Base-by-base conservation (phyloP, 2,329 filamentous ascomycete genomes). In the Colletotrichum phormii region DNA sequence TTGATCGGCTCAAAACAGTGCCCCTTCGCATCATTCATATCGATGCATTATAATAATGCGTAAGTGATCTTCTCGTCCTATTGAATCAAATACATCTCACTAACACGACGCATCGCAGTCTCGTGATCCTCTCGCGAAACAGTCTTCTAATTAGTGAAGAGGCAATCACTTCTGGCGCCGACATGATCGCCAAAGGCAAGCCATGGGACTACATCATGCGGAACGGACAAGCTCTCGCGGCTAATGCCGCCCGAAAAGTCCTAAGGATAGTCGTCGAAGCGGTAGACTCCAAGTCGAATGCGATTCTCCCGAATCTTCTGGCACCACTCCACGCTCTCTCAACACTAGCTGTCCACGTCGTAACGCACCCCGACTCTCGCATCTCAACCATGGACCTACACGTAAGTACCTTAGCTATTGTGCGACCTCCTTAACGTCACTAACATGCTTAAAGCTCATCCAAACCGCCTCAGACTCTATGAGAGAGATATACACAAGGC, bases 101-200 rank as follows among this genome's bases (percentile, higher is more conserved):
- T 24, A 6, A n/a, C 0, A 22, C 31, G n/a, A 13, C 3, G 13
- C 3, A 33, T 6, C 4, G 1, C 5, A 72, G 70, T 2, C 66
- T 72, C 0, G 46, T 72, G 15, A 64, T 70, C 0, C 66, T 72
- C 18, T 70, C 66, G 1, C 53, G 66, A 5, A 72, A 72, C 35
- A 72, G 70, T 24, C 70, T 72, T 3, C 66, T 72, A n/a, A 61
- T 72, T 4, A 64, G 70, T 49, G 66, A 72, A 22, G 70, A 72
- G 22, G 70, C 60, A 1, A 64, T 72, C 37, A 22, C 65, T 2
- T 31, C 31, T 29, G 60, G 65, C 26, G 70, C 66, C 22, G 37
- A 72, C 54, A 57, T 64, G 13, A 64, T 61, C 12, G 59, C 70
- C n/a, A 72, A 64, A 29, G 70, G 70, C 6, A 70, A 64, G 24